Evolutionary conservation across 768 basidiomycete species (phyloP).

Genomic region (Lyophyllum semitale): DNA sequence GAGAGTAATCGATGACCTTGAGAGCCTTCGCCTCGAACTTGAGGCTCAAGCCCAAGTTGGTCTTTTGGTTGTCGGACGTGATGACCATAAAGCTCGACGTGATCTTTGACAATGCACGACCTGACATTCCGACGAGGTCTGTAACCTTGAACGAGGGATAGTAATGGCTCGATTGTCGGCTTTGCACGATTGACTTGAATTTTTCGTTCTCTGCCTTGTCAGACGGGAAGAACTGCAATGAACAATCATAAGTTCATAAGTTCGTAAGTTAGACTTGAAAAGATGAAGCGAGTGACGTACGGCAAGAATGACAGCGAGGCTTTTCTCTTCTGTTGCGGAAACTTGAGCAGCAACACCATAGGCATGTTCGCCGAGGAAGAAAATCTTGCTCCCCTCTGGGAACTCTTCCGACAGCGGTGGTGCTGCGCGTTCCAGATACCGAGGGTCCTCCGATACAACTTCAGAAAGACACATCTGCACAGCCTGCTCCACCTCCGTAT

Average conservation of each 20-base stretch:
- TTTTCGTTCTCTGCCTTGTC: constrained; percentile 79
- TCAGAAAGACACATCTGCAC: constrained; percentile 83
- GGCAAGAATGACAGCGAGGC: constrained; percentile 84
- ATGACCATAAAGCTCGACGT: constrained; percentile 93
- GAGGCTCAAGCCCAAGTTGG: constrained; percentile 89
- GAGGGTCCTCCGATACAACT: constrained; percentile 87
- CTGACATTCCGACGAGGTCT: constrained; percentile 71
- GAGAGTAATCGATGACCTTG: constrained; percentile 92
- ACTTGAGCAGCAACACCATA: constrained; percentile 97
- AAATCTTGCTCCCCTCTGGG: constrained; percentile 86
- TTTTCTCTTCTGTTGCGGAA: constrained; percentile 63
- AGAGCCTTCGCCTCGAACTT: constrained; percentile 94
- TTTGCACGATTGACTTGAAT: constrained; percentile 72
- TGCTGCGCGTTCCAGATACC: constrained; percentile 78
- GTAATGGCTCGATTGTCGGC: constrained; percentile 56
- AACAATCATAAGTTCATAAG: background rate
- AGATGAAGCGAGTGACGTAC: constrained; percentile 40
- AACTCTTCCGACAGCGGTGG: constrained; percentile 87
- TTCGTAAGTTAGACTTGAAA: background rate
- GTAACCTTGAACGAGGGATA: constrained; percentile 79
- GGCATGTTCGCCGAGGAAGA: constrained; percentile 93
- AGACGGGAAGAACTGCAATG: constrained; percentile 77
- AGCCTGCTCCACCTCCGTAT: constrained; percentile 85
- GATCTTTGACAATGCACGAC: constrained; percentile 84
- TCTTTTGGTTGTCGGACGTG: constrained; percentile 72